phyloP scores from a whole-genome alignment of 2,329 filamentous ascomycete genomes.

The Fusarium sp. region DNA sequence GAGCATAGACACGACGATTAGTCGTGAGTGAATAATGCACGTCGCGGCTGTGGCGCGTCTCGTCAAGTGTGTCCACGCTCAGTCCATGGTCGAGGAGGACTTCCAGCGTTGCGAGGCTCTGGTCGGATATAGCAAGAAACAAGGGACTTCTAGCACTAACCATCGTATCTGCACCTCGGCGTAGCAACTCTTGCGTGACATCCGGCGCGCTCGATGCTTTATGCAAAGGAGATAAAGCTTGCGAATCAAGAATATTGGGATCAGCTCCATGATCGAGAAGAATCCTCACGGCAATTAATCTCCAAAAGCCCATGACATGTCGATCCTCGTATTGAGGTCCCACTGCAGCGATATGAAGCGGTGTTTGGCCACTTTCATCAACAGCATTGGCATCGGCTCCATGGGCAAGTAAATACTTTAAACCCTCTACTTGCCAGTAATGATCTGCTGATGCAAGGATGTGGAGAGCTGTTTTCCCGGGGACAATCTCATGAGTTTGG shows the following conservation, averaged over 20 bases:
- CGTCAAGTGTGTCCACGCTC: conserved; percentile 14
- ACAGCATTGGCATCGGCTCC: conserved; percentile 23
- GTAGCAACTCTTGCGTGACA: conserved; percentile 17
- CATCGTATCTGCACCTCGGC: conserved; percentile 13
- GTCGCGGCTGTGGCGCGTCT: background rate
- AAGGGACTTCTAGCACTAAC: conserved; percentile 13
- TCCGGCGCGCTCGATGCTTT: conserved; percentile 15
- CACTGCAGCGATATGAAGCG: conserved; percentile 30
- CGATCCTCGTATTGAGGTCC: background rate
- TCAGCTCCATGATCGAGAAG: conserved; percentile 38
- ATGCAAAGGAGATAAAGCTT: conserved; percentile 14
- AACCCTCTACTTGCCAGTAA: conserved; percentile 35
- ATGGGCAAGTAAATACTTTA: conserved; percentile 24
- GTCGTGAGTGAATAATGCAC: background rate
- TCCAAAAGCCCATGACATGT: conserved; percentile 9
- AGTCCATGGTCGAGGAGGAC: conserved; percentile 28
- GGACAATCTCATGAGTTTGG: background rate
- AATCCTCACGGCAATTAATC: conserved; percentile 4
- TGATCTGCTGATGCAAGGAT: conserved; percentile 23
- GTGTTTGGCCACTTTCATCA: conserved; percentile 11
- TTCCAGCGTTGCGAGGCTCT: conserved; percentile 20
- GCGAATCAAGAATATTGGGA: conserved; percentile 15
- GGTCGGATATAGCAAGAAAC: conserved; percentile 22
- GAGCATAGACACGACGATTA: conserved; percentile 12
- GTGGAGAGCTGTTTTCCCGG: conserved; percentile 33